phyloP scores from a whole-genome alignment of 768 basidiomycete species.

The Sutorius australiensis region DNA sequence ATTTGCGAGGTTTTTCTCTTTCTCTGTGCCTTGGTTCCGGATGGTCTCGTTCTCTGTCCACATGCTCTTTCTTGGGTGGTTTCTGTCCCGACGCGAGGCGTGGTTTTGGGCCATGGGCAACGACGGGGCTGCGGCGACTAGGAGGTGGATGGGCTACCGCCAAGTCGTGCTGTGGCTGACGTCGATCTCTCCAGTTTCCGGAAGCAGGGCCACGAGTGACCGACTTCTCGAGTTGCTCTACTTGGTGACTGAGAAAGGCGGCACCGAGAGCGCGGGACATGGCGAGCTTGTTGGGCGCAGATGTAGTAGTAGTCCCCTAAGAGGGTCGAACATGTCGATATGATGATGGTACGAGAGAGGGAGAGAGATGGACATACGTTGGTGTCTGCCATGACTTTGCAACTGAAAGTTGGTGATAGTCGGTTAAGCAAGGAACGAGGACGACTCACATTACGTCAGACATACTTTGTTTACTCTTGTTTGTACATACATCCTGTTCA shows the following conservation, averaged over 20 bases:
- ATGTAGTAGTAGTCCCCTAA: conserved; percentile 23
- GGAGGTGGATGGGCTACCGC: conserved; percentile 9
- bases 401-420: not conserved
- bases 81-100: conserved; percentile 21
- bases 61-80: conserved; percentile 20
- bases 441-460: too few relatives aligned
- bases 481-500: too few relatives aligned
- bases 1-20: conserved; percentile 22
- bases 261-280: conserved; percentile 87
- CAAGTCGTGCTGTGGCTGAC: conserved; percentile 25
- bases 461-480: too few relatives aligned
- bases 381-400: conserved; percentile 17
- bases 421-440: not conserved
- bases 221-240: conserved; percentile 81
- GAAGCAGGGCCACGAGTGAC: conserved; percentile 52
- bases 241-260: conserved; percentile 83
- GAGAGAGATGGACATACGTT: conserved; percentile 7
- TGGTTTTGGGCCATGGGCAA: conserved; percentile 19
- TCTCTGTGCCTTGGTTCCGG: conserved; percentile 16
- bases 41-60: conserved; percentile 21
- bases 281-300: conserved; percentile 56
- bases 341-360: not conserved
- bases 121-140: conserved; percentile 16
- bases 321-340: too few relatives aligned
- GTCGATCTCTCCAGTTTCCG: conserved; percentile 60